Evolutionary conservation across 176 grass and related monocot species (phyloP), one percentile per base, ranked within the genome.

Genomic region (Aegilops umbellulata): DNA sequence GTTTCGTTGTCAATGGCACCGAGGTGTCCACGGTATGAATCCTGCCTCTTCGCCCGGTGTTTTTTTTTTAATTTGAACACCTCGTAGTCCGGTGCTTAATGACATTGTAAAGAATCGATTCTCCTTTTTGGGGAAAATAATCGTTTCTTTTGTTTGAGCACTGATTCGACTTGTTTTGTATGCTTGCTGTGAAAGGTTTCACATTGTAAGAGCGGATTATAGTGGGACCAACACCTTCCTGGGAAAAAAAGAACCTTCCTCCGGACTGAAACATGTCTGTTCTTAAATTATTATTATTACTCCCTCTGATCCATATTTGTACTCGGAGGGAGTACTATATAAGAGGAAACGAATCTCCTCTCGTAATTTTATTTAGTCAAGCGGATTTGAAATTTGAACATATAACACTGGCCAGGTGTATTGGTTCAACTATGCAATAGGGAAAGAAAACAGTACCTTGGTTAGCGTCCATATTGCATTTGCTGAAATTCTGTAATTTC

Each of bases 11-110:
- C 36, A 83, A 92, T 76, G 93, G 90, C 31, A 79, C 84, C 12
- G 96, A 98, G 10, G 91, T 91, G 36, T 89, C 96, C 85, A 90
- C 86, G 83, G 95, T 98, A 98, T 67, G 5, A 70, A 71, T 41
- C 72, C 42, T 32, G 8, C 58, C 17, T 65, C 17, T 11, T 66
- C 15, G 6, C 1, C 6, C 12, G 31, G 62, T 36, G 19, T 14
- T 51, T 51, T 51, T 16, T 51, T 51, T 17, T 49, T 14, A n/a
- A n/a, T 51, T 51, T 51, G 14, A 51, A 51, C 47, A 17, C 58
- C 17, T 65, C 11, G 10, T 66, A 25, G 10, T 0, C 6, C 23
- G 31, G 78, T 36, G 24, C 25, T 22, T 82, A 26, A 11, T 16
- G 23, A 11, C 16, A 23, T 31, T 81, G 15, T 44, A 55, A 60